A percentile compares a stretch with the other conserved stretches of the same genome.
Evolutionary conservation across 23 red algal species (phyloP).

Genomic region (Agarophyton chilense): DNA sequence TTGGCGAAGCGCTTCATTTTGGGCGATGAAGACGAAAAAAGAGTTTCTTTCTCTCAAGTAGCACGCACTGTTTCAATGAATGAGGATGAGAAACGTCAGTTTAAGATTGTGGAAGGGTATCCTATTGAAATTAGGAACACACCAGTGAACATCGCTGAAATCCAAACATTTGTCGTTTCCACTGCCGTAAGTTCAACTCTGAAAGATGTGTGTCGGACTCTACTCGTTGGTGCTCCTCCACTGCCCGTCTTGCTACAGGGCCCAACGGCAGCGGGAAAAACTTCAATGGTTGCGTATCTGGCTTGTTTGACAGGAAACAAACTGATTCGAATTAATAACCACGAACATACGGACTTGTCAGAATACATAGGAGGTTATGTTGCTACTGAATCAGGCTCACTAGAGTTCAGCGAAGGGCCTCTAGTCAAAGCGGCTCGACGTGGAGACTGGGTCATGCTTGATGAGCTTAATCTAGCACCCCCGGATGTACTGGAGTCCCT

Average conservation of each 20-base stretch:
- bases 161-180: slow-evolving; percentile 71
- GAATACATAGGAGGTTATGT: slow-evolving; percentile 95
- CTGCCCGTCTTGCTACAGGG: slow-evolving; percentile 90
- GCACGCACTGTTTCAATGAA: neutral
- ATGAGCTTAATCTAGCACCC: slow-evolving; percentile 97
- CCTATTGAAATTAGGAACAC: neutral
- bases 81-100: neutral
- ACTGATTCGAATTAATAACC: slow-evolving; percentile 94
- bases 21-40: neutral
- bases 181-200: slow-evolving; percentile 68
- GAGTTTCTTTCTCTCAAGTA: neutral
- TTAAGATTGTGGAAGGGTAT: slow-evolving; percentile 1
- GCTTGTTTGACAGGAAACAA: slow-evolving; percentile 73
- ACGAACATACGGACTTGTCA: slow-evolving; percentile 95
- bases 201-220: slow-evolving; percentile 71
- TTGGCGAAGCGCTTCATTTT: neutral
- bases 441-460: slow-evolving; percentile 91
- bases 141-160: neutral
- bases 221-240: slow-evolving; percentile 53
- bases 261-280: slow-evolving; percentile 93
- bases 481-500: slow-evolving; percentile 91
- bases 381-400: slow-evolving; percentile 53
- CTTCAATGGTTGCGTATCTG: slow-evolving; percentile 85
- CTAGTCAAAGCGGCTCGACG: slow-evolving; percentile 77
- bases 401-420: slow-evolving; percentile 87